Conservation (phyloP, 228 moss, liverwort and hornwort species). For the Sphagnum magellanicum region DNA sequence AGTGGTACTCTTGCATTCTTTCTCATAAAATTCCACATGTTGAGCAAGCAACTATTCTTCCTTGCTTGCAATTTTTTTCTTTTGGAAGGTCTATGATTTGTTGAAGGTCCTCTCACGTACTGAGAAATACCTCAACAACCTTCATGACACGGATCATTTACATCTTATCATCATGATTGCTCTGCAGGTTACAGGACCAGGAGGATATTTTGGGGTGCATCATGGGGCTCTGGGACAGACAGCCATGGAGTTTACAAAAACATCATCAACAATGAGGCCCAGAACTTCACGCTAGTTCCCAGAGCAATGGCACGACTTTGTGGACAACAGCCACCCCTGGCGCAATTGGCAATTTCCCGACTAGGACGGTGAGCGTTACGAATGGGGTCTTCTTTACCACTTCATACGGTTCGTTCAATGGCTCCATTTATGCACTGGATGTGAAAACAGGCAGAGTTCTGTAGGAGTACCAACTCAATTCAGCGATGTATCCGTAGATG, state of each 20-base stretch:
- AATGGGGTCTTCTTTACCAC: background rate
- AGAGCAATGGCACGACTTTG: conserved; percentile 11
- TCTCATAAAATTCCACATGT: no score
- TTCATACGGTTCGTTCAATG: background rate
- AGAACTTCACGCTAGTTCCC: conserved; percentile 11
- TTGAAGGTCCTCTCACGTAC: no score
- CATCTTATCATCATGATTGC: background rate
- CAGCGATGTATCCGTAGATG: background rate
- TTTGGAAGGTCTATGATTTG: no score
- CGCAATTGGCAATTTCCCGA: background rate
- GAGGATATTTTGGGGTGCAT: conserved; percentile 17
- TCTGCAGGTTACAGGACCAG: conserved; percentile 25
- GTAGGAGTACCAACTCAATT: background rate
- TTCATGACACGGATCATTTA: no score
- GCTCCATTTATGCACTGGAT: conserved; percentile 6
- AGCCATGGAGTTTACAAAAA: conserved; percentile 21
- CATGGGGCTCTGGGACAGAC: conserved; percentile 23
- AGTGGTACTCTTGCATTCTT: no score
- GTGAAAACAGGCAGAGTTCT: conserved; percentile 2
- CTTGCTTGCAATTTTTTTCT: no score
- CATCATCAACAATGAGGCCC: conserved; percentile 4
- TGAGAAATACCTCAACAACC: no score
- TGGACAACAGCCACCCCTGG: conserved; percentile 20
- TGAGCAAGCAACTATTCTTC: no score
- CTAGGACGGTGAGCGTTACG: background rate